These are phyloP conservation scores for Penicillium brevicompactum DNA, from an alignment of 2,329 filamentous ascomycete genomes.

Conservation along the genomic window DNA sequence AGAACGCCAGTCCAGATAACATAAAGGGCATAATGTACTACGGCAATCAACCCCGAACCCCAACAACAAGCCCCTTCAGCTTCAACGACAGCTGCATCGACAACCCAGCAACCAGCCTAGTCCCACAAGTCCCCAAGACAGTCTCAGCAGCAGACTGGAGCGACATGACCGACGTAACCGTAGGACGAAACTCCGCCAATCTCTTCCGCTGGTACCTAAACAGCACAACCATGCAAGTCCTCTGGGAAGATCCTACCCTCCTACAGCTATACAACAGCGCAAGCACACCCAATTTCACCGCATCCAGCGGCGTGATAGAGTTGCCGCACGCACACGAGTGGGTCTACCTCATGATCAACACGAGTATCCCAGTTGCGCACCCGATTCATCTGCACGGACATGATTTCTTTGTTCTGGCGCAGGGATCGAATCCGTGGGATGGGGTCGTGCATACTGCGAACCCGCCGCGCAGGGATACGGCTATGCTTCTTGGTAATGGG, in stretches of 20 bases:
- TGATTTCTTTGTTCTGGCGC: slow-evolving; percentile 69
- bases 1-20: slow-evolving; percentile 44
- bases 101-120: slow-evolving; percentile 28
- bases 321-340: slow-evolving; percentile 28
- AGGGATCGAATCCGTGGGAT: slow-evolving; percentile 44
- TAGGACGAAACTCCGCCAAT: slow-evolving; percentile 11
- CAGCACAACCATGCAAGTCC: slow-evolving; percentile 33
- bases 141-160: slow-evolving; percentile 20
- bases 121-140: slow-evolving; percentile 27
- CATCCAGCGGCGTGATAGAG: slow-evolving; percentile 26
- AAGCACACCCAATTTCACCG: slow-evolving; percentile 12
- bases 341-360: slow-evolving; percentile 31
- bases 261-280: slow-evolving; percentile 23
- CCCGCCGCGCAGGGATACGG: slow-evolving; percentile 52
- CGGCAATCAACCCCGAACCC: slow-evolving; percentile 10
- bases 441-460: slow-evolving; percentile 34
- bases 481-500: slow-evolving; percentile 40
- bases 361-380: slow-evolving; percentile 41
- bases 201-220: slow-evolving; percentile 39
- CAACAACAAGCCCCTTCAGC: slow-evolving; percentile 21
- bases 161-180: slow-evolving; percentile 18
- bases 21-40: slow-evolving; percentile 56
- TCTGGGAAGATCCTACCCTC: slow-evolving; percentile 35
- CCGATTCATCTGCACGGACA: slow-evolving; percentile 72
- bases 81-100: slow-evolving; percentile 30